Evolutionary conservation across 176 grass and related monocot species (phyloP).

Genomic region (Carex cristatella): DNA sequence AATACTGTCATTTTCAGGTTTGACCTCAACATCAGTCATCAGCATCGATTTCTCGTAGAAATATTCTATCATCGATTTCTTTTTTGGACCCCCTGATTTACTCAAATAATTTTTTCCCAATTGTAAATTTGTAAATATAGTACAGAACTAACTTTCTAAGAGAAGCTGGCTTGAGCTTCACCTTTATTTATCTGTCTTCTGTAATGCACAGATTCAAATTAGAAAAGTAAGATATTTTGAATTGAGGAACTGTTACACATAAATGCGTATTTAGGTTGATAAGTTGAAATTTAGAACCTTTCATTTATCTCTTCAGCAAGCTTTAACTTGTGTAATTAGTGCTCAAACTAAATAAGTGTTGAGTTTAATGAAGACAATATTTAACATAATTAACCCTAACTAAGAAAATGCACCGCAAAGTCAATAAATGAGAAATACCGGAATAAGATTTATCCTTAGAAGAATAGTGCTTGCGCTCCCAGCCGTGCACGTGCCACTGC

Average conservation of each 20-base stretch:
- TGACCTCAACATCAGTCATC: slow-evolving; percentile 69
- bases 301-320: background rate
- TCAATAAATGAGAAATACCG: slow-evolving; percentile 28
- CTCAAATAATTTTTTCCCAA: background rate
- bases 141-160: slow-evolving; percentile 47
- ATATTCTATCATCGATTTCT: slow-evolving; percentile 79
- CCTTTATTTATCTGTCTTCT: slow-evolving; percentile 78
- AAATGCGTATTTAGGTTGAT: too few species aligned
- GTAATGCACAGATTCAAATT: slow-evolving; percentile 5
- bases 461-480: slow-evolving; percentile 29
- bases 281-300: too few species aligned
- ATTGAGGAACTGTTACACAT: background rate
- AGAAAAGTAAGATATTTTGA: background rate
- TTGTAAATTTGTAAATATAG: background rate
- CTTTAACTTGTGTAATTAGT: background rate
- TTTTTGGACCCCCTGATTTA: slow-evolving; percentile 57
- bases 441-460: slow-evolving; percentile 90
- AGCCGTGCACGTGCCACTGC: background rate
- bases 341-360: background rate
- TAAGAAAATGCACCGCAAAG: background rate
- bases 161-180: slow-evolving; percentile 50
- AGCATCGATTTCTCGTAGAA: slow-evolving; percentile 76
- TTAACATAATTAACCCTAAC: background rate
- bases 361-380: background rate
- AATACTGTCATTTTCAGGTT: slow-evolving; percentile 55